Evolutionary conservation across 2,329 filamentous ascomycete genomes (phyloP).

Genomic region (Bipolaris gigantea): DNA sequence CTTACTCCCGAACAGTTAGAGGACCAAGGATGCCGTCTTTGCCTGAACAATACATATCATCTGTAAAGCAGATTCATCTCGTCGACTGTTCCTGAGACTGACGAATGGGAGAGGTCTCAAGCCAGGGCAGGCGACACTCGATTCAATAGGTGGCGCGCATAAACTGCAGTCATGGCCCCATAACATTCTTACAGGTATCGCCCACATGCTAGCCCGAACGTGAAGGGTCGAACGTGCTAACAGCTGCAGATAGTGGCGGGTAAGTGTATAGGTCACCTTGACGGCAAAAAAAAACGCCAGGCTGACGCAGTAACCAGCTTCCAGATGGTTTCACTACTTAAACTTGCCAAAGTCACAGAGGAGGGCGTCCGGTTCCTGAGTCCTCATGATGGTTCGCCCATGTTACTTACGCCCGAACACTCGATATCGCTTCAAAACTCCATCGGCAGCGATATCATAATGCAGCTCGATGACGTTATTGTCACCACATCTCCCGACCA

Average conservation of each 20-base stretch:
- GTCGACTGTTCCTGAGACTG: slow-evolving; percentile 12
- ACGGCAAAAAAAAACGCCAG: slow-evolving; percentile 10
- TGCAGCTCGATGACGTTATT: slow-evolving; percentile 98
- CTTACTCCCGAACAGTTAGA: slow-evolving; percentile 90
- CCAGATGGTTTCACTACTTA: slow-evolving; percentile 96
- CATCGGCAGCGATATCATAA: slow-evolving; percentile 98
- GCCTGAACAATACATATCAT: slow-evolving; percentile 98
- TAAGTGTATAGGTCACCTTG: slow-evolving; percentile 36
- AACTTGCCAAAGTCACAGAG: slow-evolving; percentile 91
- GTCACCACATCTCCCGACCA: slow-evolving; percentile 92
- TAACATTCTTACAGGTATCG: slow-evolving; percentile 78
- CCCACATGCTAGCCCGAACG: neutral
- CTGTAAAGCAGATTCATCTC: slow-evolving; percentile 50
- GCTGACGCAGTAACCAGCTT: slow-evolving; percentile 64
- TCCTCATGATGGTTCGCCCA: slow-evolving; percentile 90
- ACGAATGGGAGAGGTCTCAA: slow-evolving; percentile 67
- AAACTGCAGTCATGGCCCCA: slow-evolving; percentile 92
- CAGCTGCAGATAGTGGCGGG: slow-evolving; percentile 51
- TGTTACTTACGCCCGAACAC: slow-evolving; percentile 97
- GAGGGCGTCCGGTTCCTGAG: slow-evolving; percentile 95
- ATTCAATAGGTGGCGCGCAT: slow-evolving; percentile 88
- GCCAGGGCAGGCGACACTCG: slow-evolving; percentile 86
- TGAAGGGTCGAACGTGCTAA: slow-evolving; percentile 22
- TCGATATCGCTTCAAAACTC: slow-evolving; percentile 95
- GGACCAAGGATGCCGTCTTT: slow-evolving; percentile 83